Conservation (phyloP, 108 stramenopile species). For the Pseudonitzschia multiseries region DNA sequence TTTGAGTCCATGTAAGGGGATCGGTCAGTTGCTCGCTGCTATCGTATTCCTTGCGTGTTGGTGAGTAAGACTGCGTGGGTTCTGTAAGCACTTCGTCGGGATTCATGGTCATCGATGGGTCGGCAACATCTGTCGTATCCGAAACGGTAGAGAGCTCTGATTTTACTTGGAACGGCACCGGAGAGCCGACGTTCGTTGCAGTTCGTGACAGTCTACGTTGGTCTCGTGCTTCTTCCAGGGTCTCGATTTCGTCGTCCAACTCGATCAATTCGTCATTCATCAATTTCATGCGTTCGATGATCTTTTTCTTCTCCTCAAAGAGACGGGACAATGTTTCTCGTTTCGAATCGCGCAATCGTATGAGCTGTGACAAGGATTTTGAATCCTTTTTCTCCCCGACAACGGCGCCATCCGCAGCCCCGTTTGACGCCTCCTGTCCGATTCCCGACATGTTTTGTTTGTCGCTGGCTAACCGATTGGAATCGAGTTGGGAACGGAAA, state of each 20-base stretch:
- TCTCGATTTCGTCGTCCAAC: conserved; percentile 66
- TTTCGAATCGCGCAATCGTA: conserved; percentile 28
- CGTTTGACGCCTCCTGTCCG: background rate
- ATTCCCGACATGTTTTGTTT: background rate
- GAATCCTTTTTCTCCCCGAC: background rate
- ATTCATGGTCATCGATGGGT: conserved; percentile 13
- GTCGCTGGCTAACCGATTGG: background rate
- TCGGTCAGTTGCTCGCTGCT: conserved; percentile 19
- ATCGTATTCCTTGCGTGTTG: conserved; percentile 19
- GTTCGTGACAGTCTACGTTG: background rate
- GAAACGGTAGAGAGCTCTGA: background rate
- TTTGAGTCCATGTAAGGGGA: conserved; percentile 12
- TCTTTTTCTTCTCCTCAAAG: conserved; percentile 42
- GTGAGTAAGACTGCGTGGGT: conserved; percentile 22
- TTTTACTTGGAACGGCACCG: conserved; percentile 17
- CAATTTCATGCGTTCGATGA: conserved; percentile 43
- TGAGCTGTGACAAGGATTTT: conserved; percentile 19
- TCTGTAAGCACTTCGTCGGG: conserved; percentile 40
- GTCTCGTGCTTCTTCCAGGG: conserved; percentile 41
- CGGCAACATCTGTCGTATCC: background rate
- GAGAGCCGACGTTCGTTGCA: background rate
- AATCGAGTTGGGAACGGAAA: no score
- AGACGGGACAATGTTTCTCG: conserved; percentile 18
- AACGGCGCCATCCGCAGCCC: background rate
- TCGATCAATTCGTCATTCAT: conserved; percentile 46